Evolutionary conservation across 768 basidiomycete genomes (phyloP).

Genomic region (Boletellus ananas): DNA sequence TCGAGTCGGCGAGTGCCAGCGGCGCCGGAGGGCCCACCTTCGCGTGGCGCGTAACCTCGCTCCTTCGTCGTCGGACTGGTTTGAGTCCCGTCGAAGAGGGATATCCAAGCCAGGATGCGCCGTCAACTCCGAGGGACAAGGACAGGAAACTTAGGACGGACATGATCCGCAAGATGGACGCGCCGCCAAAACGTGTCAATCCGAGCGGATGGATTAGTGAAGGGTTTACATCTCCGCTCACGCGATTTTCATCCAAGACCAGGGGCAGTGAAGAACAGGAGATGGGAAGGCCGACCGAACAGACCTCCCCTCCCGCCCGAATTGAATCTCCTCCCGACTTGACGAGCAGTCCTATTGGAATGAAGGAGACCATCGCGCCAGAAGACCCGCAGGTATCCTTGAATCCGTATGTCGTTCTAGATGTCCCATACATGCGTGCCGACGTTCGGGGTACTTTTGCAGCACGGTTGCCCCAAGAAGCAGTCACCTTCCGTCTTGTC

Average conservation of each 20-base stretch:
- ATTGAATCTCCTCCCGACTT: background rate
- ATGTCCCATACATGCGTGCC: background rate
- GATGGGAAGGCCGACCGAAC: background rate
- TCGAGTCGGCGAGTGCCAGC: conserved; percentile 16
- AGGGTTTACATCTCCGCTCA: conserved; percentile 30
- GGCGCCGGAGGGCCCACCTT: conserved; percentile 20
- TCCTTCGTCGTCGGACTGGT: conserved; percentile 31
- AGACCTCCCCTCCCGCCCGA: conserved; percentile 2
- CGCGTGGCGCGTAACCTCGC: conserved; percentile 28
- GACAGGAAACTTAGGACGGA: conserved; percentile 49
- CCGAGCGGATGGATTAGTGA: conserved; percentile 72
- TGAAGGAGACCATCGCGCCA: background rate
- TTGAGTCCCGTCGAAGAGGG: conserved; percentile 27
- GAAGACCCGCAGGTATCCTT: background rate
- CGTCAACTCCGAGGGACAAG: conserved; percentile 16
- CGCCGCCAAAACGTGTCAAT: conserved; percentile 62
- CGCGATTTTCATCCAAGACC: conserved; percentile 9
- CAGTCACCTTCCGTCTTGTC: conserved; percentile 4
- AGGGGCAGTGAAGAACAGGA: conserved; percentile 3
- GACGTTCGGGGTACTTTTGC: conserved; percentile 19
- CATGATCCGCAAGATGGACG: conserved; percentile 76
- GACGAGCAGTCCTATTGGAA: background rate
- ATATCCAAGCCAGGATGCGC: conserved; percentile 12
- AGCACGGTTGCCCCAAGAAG: conserved; percentile 32
- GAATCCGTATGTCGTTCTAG: conserved; percentile 7